Conservation (phyloP, 208 protist species). For the Phytomonas sp. region DNA sequence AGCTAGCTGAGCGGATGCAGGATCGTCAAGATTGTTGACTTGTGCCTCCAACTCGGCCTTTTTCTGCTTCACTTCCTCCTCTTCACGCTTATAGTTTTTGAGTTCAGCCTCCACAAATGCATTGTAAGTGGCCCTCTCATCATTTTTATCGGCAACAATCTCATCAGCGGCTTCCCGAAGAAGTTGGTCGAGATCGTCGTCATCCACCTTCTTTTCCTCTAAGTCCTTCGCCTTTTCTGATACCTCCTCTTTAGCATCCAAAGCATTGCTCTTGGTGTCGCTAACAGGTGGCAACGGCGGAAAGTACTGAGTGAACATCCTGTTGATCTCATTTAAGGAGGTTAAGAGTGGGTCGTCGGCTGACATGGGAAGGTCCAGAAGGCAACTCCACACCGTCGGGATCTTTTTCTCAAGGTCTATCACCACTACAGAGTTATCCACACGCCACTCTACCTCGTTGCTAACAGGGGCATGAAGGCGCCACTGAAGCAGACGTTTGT, state of each 20-base stretch:
- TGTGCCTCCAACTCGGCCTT: slow-evolving; percentile 32
- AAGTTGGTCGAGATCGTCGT: slow-evolving; percentile 67
- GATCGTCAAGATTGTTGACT: slow-evolving; percentile 19
- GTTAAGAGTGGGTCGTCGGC: slow-evolving; percentile 49
- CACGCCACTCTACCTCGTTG: slow-evolving; percentile 75
- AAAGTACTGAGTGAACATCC: slow-evolving; percentile 61
- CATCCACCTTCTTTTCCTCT: slow-evolving; percentile 15
- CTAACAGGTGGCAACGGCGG: slow-evolving; percentile 45
- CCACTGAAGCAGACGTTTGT: slow-evolving; percentile 69
- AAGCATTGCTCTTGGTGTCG: slow-evolving; percentile 14
- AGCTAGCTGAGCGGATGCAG: slow-evolving; percentile 26
- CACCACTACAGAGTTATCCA: slow-evolving; percentile 49
- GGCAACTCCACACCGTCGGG: slow-evolving; percentile 52
- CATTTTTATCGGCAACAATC: slow-evolving; percentile 21
- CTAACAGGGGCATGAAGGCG: slow-evolving; percentile 68
- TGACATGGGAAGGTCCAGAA: slow-evolving; percentile 67
- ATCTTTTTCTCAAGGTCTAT: slow-evolving; percentile 54
- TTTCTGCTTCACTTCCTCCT: slow-evolving; percentile 61
- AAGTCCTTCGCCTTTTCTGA: slow-evolving; percentile 21
- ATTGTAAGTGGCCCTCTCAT: neutral
- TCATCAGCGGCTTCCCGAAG: slow-evolving; percentile 74
- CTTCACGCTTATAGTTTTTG: slow-evolving; percentile 61
- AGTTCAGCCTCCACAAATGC: slow-evolving; percentile 67
- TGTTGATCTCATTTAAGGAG: slow-evolving; percentile 38
- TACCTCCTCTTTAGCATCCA: slow-evolving; percentile 13